A percentile compares a stretch with the other conserved stretches of the same genome.
phyloP scores from a whole-genome alignment of 805 yeast species.

The Candida multigemmis region DNA sequence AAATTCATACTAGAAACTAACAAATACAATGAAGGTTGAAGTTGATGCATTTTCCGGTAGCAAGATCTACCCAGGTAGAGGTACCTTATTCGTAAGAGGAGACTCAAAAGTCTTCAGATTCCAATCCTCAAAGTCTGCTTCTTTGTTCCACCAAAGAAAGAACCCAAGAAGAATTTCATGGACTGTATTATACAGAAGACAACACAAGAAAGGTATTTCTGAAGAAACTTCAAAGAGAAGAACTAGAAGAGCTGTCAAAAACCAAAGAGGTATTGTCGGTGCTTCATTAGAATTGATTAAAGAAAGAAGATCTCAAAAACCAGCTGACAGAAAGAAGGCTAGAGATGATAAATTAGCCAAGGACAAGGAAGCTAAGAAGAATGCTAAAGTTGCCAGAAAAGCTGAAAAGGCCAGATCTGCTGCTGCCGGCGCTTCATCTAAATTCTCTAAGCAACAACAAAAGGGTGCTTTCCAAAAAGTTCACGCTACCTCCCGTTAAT shows the following conservation, averaged over 20 bases:
- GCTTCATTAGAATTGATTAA: constrained; percentile 97
- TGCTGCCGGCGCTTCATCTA: constrained; percentile 57
- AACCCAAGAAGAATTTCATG: constrained; percentile 99
- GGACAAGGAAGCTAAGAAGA: constrained; percentile 85
- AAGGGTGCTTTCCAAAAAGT: constrained; percentile 98
- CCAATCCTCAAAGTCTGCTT: constrained; percentile 94
- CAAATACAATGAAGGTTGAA: constrained; percentile 87
- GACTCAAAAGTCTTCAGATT: constrained; percentile 99
- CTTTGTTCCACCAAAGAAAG: constrained; percentile 99
- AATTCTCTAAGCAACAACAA: constrained; percentile 91
- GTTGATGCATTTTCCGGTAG: constrained; percentile 98
- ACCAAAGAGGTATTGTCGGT: constrained; percentile 99
- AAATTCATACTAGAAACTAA: too few relatives aligned
- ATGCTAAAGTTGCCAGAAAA: constrained; percentile 90
- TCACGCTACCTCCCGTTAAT: constrained; percentile 92
- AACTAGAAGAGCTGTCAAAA: constrained; percentile 94
- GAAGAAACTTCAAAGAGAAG: constrained; percentile 98
- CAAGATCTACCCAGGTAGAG: constrained; percentile 99
- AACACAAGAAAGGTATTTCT: constrained; percentile 99
- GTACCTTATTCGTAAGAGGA: constrained; percentile 98
- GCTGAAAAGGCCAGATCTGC: constrained; percentile 81
- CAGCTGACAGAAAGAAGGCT: constrained; percentile 96
- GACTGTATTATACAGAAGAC: constrained; percentile 99
- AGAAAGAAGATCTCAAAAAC: constrained; percentile 93
- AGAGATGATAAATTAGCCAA: constrained; percentile 83